Percentiles rank a stretch among this genome's conserved stretches.
phyloP scores from a whole-genome alignment of 1,284 basidiomycete species.

The Lignosus rhinocerotis region DNA sequence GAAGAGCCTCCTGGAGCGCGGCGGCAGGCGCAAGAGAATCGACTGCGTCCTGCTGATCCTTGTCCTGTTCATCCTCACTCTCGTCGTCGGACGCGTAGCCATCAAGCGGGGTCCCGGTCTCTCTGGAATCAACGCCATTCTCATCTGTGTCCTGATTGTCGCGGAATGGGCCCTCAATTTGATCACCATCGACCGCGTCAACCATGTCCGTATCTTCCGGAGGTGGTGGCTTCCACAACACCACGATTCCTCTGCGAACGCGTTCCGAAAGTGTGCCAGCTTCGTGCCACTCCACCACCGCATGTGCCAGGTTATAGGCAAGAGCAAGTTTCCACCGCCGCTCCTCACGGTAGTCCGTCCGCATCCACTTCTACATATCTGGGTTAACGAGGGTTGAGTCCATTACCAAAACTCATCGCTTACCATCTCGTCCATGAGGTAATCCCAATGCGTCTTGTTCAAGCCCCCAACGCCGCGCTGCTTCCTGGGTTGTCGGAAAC shows the following conservation, averaged over 20 bases:
- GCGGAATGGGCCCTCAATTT: slow-evolving; percentile 16
- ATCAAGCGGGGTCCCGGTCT: slow-evolving; percentile 33
- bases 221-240: slow-evolving; percentile 59
- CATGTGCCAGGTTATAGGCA: slow-evolving; percentile 83
- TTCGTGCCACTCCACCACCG: slow-evolving; percentile 87
- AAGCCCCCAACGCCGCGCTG: slow-evolving; percentile 77
- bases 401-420: slow-evolving; percentile 21
- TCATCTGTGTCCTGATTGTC: slow-evolving; percentile 28
- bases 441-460: slow-evolving; percentile 93
- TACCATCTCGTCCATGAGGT: slow-evolving; percentile 96
- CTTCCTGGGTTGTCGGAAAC: slow-evolving; percentile 94
- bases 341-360: slow-evolving; percentile 93
- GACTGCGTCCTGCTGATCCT: slow-evolving; percentile 51
- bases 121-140: slow-evolving; percentile 27
- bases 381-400: slow-evolving; percentile 2
- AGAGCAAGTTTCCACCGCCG: slow-evolving; percentile 89
- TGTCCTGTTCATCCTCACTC: slow-evolving; percentile 58
- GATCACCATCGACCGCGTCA: slow-evolving; percentile 27
- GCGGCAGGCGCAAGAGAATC: slow-evolving; percentile 56
- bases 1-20: slow-evolving; percentile 53
- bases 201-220: slow-evolving; percentile 28
- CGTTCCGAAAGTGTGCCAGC: slow-evolving; percentile 68
- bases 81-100: slow-evolving; percentile 54
- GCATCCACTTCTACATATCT: slow-evolving; percentile 86
- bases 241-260: slow-evolving; percentile 65